Percentiles rank a stretch among this genome's conserved stretches.
These are phyloP conservation scores for Corchorus olitorius DNA, from an alignment of 345 rosid species.

Conservation along the genomic window DNA sequence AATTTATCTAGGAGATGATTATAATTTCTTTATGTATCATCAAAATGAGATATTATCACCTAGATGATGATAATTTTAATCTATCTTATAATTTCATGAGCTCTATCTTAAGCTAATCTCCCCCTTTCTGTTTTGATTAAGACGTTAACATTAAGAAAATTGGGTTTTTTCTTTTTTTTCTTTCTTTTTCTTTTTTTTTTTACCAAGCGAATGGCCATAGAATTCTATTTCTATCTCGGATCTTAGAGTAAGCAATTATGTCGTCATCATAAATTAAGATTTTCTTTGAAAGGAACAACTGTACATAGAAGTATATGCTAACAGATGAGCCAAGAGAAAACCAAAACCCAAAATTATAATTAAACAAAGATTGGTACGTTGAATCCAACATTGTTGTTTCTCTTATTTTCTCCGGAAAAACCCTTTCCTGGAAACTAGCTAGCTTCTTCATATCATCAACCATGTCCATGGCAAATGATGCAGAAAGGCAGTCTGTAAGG, in stretches of 20 bases:
- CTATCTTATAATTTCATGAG: no score
- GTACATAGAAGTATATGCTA: not conserved
- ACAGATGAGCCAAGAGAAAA: not conserved
- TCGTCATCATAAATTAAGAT: not conserved
- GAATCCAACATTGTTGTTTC: not conserved
- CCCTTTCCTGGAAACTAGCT: not conserved
- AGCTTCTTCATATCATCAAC: slow-evolving; percentile 11
- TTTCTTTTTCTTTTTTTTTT: not conserved
- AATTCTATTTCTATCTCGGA: not conserved
- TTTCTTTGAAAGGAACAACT: not conserved
- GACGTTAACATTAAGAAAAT: no score
- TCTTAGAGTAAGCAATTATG: not conserved
- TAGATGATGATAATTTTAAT: no score
- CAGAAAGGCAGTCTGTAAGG: slow-evolving; percentile 17
- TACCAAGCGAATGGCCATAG: not conserved
- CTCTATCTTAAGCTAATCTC: no score
- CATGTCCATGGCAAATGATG: slow-evolving; percentile 22
- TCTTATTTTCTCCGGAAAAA: not conserved
- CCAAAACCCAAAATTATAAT: not conserved
- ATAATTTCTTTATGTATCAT: no score
- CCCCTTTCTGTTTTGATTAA: no score
- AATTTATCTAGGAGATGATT: no score
- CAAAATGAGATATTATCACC: no score
- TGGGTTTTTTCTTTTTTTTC: no score
- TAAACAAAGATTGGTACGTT: not conserved